A percentile compares a stretch with the other conserved stretches of the same genome.
Conservation (phyloP, 2,329 filamentous ascomycete genomes). For the Botrytis sinoallii region DNA sequence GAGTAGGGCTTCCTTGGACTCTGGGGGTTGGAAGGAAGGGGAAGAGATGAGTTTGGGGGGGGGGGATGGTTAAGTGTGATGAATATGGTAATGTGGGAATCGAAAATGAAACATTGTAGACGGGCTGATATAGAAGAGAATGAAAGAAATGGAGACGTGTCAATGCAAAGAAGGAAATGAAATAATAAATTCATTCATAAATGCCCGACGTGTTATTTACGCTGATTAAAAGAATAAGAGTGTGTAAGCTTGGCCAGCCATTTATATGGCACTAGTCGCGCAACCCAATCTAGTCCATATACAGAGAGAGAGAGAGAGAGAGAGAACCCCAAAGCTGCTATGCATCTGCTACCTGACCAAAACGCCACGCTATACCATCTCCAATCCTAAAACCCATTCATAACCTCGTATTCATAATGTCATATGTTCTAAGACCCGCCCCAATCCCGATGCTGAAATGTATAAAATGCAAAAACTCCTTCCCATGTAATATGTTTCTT, state of each 20-base stretch:
- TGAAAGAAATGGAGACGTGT: background rate
- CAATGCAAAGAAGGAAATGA: background rate
- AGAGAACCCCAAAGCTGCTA: background rate
- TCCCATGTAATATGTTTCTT: background rate
- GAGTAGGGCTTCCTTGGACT: background rate
- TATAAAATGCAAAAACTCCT: conserved; percentile 2
- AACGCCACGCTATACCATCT: conserved; percentile 15
- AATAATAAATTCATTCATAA: background rate
- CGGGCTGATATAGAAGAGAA: background rate
- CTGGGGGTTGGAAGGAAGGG: background rate
- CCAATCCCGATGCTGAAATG: conserved; percentile 3
- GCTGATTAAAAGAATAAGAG: background rate
- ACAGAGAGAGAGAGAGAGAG: background rate
- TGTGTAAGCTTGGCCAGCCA: background rate
- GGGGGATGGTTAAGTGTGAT: no score
- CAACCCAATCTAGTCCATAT: background rate
- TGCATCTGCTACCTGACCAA: background rate
- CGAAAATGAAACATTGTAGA: background rate
- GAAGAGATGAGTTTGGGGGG: background rate
- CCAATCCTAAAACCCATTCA: conserved; percentile 6
- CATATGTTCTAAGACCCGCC: conserved; percentile 2
- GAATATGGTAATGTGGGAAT: background rate
- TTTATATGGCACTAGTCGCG: background rate
- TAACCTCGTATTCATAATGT: conserved; percentile 11
- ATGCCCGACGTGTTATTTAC: background rate